Evolutionary conservation across 1,284 basidiomycete species (phyloP).

Genomic region (Grifola frondosa): DNA sequence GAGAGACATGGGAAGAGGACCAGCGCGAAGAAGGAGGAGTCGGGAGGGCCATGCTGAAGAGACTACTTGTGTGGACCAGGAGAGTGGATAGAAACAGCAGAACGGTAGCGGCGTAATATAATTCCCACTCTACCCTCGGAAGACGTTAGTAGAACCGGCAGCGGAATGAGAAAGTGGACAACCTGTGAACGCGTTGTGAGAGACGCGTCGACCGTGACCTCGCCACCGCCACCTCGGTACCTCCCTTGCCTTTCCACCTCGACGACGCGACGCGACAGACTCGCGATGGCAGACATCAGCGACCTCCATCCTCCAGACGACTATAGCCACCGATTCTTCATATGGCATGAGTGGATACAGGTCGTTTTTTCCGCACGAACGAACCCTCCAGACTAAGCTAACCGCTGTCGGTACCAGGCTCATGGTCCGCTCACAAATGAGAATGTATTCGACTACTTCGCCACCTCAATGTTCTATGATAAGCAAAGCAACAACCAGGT

Average conservation of each 20-base stretch:
- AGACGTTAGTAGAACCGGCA: constrained; percentile 13
- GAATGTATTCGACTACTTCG: constrained; percentile 85
- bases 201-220: constrained; percentile 15
- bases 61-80: constrained; percentile 29
- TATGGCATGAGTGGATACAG: constrained; percentile 86
- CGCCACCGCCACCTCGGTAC: constrained; percentile 8
- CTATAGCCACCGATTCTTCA: constrained; percentile 77
- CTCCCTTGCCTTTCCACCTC: constrained; percentile 5
- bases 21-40: constrained; percentile 7
- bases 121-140: constrained; percentile 29
- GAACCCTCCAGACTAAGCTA: constrained; percentile 14
- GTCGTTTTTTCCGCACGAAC: constrained; percentile 31
- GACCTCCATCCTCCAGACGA: constrained; percentile 78
- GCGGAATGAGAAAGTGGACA: constrained; percentile 18
- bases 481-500: constrained; percentile 88
- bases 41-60: constrained; percentile 14
- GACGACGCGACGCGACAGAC: background rate
- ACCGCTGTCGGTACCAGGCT: constrained; percentile 45
- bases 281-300: constrained; percentile 38
- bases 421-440: constrained; percentile 72
- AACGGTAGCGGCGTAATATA: constrained; percentile 25
- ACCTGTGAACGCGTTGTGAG: constrained; percentile 22
- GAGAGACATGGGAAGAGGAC: constrained; percentile 17
- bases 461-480: constrained; percentile 86
- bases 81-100: constrained; percentile 25